Conservation (phyloP, 495 filamentous ascomycete genomes). For the Aspergillus cavernicola region DNA sequence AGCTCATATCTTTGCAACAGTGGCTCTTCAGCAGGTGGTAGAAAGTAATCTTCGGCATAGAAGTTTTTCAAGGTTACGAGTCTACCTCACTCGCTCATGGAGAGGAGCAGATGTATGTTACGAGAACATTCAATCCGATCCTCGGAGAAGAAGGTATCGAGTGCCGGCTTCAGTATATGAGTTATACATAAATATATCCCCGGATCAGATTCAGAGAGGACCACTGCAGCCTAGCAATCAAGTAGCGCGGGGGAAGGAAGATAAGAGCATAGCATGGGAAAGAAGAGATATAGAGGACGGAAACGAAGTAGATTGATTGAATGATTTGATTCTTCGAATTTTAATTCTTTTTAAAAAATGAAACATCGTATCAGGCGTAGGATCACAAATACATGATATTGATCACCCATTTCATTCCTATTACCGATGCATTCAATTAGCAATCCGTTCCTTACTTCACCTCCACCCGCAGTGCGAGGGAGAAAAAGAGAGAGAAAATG, state of each 20-base stretch:
- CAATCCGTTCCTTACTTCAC: neutral
- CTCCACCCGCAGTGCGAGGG: neutral
- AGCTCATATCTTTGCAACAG: slow-evolving; percentile 65
- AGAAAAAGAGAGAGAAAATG: neutral
- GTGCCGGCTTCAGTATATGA: no score
- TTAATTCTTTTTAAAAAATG: slow-evolving; percentile 10
- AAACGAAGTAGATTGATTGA: slow-evolving; percentile 15
- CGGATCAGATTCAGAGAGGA: no score
- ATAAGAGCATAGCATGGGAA: slow-evolving; percentile 1
- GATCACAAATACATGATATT: slow-evolving; percentile 12
- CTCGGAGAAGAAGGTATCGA: slow-evolving; percentile 41
- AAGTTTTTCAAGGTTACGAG: slow-evolving; percentile 2
- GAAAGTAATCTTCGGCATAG: slow-evolving; percentile 39
- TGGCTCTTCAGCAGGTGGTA: slow-evolving; percentile 83
- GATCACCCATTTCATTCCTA: slow-evolving; percentile 13
- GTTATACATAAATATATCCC: no score
- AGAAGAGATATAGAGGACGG: slow-evolving; percentile 2
- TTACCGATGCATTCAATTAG: neutral
- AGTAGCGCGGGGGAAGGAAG: no score
- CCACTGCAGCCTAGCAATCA: no score
- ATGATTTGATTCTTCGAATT: slow-evolving; percentile 13
- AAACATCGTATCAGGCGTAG: slow-evolving; percentile 11
- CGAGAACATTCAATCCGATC: slow-evolving; percentile 20
- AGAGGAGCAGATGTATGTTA: slow-evolving; percentile 24
- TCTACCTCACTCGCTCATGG: slow-evolving; percentile 45